Conservation (phyloP, 2,329 filamentous ascomycete species). For the Macrophomina phaseolina region DNA sequence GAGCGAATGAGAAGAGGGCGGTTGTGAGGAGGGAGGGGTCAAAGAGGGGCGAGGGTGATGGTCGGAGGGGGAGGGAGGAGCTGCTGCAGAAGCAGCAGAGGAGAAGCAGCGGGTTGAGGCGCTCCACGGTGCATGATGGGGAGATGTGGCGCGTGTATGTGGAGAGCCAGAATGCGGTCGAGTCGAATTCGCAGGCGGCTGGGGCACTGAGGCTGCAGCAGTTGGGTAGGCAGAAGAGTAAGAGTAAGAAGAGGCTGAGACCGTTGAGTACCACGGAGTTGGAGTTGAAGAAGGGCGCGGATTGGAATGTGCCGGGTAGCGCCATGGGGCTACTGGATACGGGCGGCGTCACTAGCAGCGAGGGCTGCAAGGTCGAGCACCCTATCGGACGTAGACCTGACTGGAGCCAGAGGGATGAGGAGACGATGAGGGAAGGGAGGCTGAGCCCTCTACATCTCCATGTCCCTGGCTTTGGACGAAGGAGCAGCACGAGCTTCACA, state of each 20-base stretch:
- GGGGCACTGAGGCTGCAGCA: not conserved
- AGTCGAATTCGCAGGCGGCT: slow-evolving; percentile 1
- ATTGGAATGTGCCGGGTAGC: not conserved
- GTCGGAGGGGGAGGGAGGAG: not conserved
- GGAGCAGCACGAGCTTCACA: not conserved
- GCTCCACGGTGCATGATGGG: not conserved
- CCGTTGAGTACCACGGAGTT: not conserved
- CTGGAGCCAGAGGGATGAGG: slow-evolving; percentile 16
- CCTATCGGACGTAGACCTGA: not conserved
- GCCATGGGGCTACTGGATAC: not conserved
- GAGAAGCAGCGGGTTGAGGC: not conserved
- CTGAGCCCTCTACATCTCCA: not conserved
- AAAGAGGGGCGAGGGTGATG: not conserved
- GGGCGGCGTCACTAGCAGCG: not conserved
- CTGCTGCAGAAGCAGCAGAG: not conserved
- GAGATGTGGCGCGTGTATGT: slow-evolving; percentile 16
- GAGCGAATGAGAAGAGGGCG: not conserved
- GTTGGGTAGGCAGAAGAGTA: not conserved
- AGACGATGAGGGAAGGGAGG: not conserved
- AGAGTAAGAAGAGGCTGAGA: not conserved
- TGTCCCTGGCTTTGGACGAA: not conserved
- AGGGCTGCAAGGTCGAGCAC: not conserved
- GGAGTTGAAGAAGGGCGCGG: not conserved
- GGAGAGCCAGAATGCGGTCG: not conserved
- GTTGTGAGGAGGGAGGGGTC: not conserved